Conservation (phyloP, 345 rosid genomes). For the Schrenkiella parvula region DNA sequence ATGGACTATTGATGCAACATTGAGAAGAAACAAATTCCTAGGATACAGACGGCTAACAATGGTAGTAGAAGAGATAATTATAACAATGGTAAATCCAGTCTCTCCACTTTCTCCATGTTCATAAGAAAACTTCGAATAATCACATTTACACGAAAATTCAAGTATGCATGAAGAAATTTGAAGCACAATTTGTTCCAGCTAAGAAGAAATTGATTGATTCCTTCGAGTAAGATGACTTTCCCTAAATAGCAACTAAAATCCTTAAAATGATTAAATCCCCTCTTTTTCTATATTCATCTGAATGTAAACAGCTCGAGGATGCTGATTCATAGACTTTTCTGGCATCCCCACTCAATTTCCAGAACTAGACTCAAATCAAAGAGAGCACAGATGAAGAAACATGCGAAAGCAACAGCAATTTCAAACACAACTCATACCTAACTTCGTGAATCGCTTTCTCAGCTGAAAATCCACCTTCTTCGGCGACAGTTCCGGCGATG, state of each 20-base stretch:
- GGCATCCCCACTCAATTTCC: neutral
- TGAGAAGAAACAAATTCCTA: neutral
- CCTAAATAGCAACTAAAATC: constrained; percentile 21
- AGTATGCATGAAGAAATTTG: neutral
- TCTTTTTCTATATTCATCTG: neutral
- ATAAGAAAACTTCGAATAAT: neutral
- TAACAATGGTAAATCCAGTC: neutral
- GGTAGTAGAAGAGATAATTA: neutral
- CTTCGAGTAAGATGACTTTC: neutral
- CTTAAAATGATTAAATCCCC: neutral
- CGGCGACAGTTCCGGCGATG: constrained; percentile 33
- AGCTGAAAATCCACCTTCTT: constrained; percentile 20
- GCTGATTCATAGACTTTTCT: neutral
- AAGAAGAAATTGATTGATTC: neutral
- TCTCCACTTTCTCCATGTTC: neutral
- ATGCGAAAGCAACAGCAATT: constrained; percentile 3
- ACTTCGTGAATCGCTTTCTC: constrained; percentile 29
- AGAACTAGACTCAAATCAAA: neutral
- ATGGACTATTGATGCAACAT: neutral
- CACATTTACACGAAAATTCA: neutral
- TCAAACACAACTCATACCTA: constrained; percentile 17
- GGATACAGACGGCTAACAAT: neutral
- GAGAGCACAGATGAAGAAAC: neutral
- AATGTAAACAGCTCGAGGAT: neutral
- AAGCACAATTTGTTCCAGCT: neutral